Evolutionary conservation across 345 rosid species (phyloP), one percentile per base, ranked within the genome.

Genomic region (Aquilaria sinensis): DNA sequence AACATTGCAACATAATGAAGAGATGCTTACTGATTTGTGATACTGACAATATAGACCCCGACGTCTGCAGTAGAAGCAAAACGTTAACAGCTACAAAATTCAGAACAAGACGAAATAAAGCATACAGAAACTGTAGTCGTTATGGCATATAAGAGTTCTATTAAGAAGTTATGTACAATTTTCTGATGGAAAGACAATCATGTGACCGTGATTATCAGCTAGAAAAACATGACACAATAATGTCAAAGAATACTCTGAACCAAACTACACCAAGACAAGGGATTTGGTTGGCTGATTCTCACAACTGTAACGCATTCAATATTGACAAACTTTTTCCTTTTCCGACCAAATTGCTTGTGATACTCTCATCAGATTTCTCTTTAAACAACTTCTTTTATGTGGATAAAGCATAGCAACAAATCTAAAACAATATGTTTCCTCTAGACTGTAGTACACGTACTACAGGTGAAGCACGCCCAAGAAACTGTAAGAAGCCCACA

Each of bases 1-100:
- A 54, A 75, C 72, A 66, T 34, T 4, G 53, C 54, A 58, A 57
- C 34, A 63, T 37, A 55, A 14, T 16, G 56, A 61, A 56, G 43
- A 29, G 61, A 57, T 56, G 66, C 82, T 67, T 73, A 90, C 97
- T 68, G 67, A 77, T 74, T 73, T 88, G 69, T 90, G 97, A 74
- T 66, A 79, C 58, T 69, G 77, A 84, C 99, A 90, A 61, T 79
- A 80, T 49, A 75, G 74, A 60, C 96, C 93, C 65, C 74, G 78
- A 41, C 84, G 91, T 58, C 97, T 94, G 85, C 59, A 77, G 85
- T 62, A 54, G 65, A 30, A 60, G n/a, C 72, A 61, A 37, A 45
- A 33, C 34, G 5, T 55, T 9, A 47, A 23, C 12, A 48, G 60
- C 64, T 16, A 67, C 65, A 55, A 53, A 10, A 58, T 47, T 9